Conservation (phyloP, 306 rosid genomes). For the Amphicarpaea edgeworthii region DNA sequence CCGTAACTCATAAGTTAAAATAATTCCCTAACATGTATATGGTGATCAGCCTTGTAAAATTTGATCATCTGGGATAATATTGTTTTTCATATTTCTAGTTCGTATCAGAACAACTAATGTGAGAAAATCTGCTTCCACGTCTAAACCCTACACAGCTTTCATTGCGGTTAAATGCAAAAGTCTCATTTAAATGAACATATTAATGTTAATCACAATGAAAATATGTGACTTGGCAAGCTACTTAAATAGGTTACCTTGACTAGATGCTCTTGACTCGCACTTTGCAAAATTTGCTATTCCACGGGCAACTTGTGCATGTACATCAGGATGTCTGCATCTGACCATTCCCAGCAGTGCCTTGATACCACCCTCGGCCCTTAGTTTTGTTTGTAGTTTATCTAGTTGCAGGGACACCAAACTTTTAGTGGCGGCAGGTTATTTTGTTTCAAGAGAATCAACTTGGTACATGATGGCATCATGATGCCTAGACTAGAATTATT, state of each 20-base stretch:
- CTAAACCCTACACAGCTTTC: background rate
- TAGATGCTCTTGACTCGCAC: conserved; percentile 95
- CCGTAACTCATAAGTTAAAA: too few species aligned
- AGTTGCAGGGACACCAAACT: conserved; percentile 35
- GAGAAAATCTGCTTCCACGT: background rate
- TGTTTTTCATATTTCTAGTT: background rate
- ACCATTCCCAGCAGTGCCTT: conserved; percentile 95
- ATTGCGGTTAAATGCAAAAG: conserved; percentile 9
- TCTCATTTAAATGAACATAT: conserved; percentile 12
- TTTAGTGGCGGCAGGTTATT: conserved; percentile 39
- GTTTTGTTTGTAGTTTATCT: conserved; percentile 88
- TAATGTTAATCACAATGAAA: conserved; percentile 12
- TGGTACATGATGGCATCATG: too few species aligned
- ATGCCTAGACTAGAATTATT: conserved; percentile 37
- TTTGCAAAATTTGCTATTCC: conserved; percentile 96
- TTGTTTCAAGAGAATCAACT: conserved; percentile 32
- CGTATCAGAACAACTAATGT: background rate
- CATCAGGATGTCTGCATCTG: conserved; percentile 95
- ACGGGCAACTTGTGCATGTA: conserved; percentile 98
- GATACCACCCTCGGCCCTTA: conserved; percentile 89
- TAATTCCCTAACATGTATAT: too few species aligned
- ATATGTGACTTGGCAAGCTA: conserved; percentile 21
- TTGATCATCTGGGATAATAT: background rate
- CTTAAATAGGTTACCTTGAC: conserved; percentile 68
- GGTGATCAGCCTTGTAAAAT: background rate